phyloP scores from a whole-genome alignment of 306 rosid species.

The Gynostemma pentaphyllum region DNA sequence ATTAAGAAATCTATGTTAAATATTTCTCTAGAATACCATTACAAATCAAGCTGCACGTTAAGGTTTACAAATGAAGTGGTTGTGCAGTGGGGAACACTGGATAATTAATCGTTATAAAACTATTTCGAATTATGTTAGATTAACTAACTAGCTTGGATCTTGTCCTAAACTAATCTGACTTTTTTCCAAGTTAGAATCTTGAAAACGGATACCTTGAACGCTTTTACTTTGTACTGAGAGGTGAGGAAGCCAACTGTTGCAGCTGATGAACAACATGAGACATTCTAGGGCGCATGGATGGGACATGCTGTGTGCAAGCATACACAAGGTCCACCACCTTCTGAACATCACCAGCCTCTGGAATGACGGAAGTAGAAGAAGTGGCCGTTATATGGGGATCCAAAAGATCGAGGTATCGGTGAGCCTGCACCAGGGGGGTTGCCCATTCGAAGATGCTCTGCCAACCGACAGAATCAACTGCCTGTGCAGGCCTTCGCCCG shows the following conservation, averaged over 20 bases:
- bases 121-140: neutral
- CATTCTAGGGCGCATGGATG: slow-evolving; percentile 98
- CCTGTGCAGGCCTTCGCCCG: slow-evolving; percentile 95
- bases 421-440: slow-evolving; percentile 86
- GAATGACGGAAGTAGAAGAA: slow-evolving; percentile 45
- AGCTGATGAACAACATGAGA: slow-evolving; percentile 97
- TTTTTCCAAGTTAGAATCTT: neutral
- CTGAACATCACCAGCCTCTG: slow-evolving; percentile 65
- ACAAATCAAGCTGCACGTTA: neutral
- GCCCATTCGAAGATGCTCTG: slow-evolving; percentile 99
- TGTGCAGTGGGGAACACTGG: neutral
- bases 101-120: neutral
- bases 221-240: neutral
- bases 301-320: slow-evolving; percentile 96
- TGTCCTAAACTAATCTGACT: neutral
- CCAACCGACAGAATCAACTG: slow-evolving; percentile 94
- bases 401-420: slow-evolving; percentile 82
- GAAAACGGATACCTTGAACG: neutral
- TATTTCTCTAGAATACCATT: neutral
- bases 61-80: neutral
- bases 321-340: slow-evolving; percentile 95
- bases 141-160: neutral
- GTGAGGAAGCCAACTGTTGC: slow-evolving; percentile 48
- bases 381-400: slow-evolving; percentile 66
- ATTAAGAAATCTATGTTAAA: neutral